Base-by-base conservation (phyloP, 257 asterid species). In the Avicennia marina region DNA sequence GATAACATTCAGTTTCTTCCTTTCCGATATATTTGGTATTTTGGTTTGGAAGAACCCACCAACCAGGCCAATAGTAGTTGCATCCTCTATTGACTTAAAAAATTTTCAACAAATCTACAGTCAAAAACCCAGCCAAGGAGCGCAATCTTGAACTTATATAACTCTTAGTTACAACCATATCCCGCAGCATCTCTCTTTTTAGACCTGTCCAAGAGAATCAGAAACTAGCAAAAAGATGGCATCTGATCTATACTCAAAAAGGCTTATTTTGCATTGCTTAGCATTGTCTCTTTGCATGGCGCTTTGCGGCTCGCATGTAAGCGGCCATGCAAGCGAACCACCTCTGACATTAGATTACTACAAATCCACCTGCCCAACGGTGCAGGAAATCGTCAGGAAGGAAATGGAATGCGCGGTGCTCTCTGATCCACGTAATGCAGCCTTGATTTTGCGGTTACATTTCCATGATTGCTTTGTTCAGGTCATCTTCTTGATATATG, bases 331-430 rank as follows among this genome's bases (percentile, higher is more conserved):
- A 48, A 74, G 78, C 36, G 87, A 90, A 57, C 86, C 86, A 10
- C 83, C 74, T 64, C 58, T 90, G 52, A 80, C 84, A 32, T 64
- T 87, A 36, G 98, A 82, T 53, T 90, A 82, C 73, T 90, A 90
- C 63, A 72, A 77, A 38, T 61, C 83, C 4, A 75, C 83, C 4
- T 90, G 96, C 59, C 98, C 95, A 0, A 60, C 69, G 4, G 76
- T 77, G 25, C 78, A 78, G 7, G 94, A 82, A 21, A 56, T 79
- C 2, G 81, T 90, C 4, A 65, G 83, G 75, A 90, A 71, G 56
- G 98, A 87, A 71, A 87, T 85, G 96, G 95, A 90, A 42, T 90
- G 98, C 20, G 87, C 84, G 7, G 96, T 85, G 33, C 81, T 87
- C 7, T 81, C 96, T 59, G 83, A 90, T 79, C 95, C 98, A 7